phyloP scores from a whole-genome alignment of 1,284 basidiomycete species.

The Ganoderma boninense region DNA sequence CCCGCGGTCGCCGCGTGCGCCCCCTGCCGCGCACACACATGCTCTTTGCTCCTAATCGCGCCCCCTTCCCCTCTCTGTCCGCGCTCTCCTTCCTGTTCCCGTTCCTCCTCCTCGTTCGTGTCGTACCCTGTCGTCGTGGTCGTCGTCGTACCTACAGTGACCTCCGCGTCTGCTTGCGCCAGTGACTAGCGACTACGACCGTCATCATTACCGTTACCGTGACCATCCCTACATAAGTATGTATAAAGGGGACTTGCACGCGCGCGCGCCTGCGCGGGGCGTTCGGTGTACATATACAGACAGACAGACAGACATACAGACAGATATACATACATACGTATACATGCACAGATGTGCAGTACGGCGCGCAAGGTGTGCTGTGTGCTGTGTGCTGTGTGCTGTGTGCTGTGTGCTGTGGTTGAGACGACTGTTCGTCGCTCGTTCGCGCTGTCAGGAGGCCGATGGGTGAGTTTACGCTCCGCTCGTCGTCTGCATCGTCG shows the following conservation, averaged over 20 bases:
- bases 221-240: not conserved
- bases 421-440: too few species aligned
- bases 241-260: not conserved
- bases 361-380: too few species aligned
- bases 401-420: too few species aligned
- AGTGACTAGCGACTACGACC: not conserved
- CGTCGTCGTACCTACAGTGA: not conserved
- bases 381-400: not conserved
- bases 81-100: too few species aligned
- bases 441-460: too few species aligned
- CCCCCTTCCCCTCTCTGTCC: not conserved
- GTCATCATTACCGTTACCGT: too few species aligned
- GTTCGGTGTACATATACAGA: not conserved
- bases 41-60: not conserved
- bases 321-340: not conserved
- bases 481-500: too few species aligned
- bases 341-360: not conserved
- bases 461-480: too few species aligned
- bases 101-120: too few species aligned
- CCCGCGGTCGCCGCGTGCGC: not conserved
- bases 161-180: not conserved
- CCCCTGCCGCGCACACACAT: not conserved
- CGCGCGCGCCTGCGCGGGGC: not conserved
- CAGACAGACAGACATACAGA: not conserved
- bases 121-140: too few species aligned